Conservation (phyloP, 768 basidiomycete genomes). For the Termitomyces eurrhizus region DNA sequence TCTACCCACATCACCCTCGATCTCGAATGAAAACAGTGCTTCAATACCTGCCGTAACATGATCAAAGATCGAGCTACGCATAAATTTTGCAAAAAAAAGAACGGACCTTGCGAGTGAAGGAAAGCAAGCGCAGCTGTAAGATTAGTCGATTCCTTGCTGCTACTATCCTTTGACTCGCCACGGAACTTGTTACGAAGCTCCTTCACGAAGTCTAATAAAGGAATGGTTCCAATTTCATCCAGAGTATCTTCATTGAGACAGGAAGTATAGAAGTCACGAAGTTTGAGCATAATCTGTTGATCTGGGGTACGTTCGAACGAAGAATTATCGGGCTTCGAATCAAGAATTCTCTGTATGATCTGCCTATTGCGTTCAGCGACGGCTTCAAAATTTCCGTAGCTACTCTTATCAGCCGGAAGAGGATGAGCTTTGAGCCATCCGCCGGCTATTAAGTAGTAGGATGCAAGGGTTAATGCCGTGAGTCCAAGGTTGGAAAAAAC, state of each 20-base stretch:
- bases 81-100: background rate
- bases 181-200: constrained; percentile 58
- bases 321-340: constrained; percentile 36
- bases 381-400: constrained; percentile 67
- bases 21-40: constrained; percentile 73
- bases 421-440: constrained; percentile 85
- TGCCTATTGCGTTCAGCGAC: constrained; percentile 75
- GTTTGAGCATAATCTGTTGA: constrained; percentile 52
- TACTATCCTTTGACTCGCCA: constrained; percentile 36
- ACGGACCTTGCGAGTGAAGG: constrained; percentile 77
- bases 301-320: constrained; percentile 42
- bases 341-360: constrained; percentile 69
- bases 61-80: background rate
- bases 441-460: constrained; percentile 48
- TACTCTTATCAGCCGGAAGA: constrained; percentile 81
- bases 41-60: constrained; percentile 52
- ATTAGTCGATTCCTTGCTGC: constrained; percentile 36
- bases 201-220: constrained; percentile 64
- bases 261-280: constrained; percentile 69
- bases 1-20: constrained; percentile 84
- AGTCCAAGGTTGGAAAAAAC: constrained; percentile 6
- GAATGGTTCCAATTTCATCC: constrained; percentile 66
- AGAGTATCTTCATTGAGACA: constrained; percentile 81
- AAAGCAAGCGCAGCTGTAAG: constrained; percentile 82
- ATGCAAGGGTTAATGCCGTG: background rate